Percentiles rank a stretch among this genome's conserved stretches.
These are phyloP conservation scores for Hyphopichia wangnamkhiaoensis DNA, from an alignment of 1,139 yeast genomes.

Conservation along the genomic window DNA sequence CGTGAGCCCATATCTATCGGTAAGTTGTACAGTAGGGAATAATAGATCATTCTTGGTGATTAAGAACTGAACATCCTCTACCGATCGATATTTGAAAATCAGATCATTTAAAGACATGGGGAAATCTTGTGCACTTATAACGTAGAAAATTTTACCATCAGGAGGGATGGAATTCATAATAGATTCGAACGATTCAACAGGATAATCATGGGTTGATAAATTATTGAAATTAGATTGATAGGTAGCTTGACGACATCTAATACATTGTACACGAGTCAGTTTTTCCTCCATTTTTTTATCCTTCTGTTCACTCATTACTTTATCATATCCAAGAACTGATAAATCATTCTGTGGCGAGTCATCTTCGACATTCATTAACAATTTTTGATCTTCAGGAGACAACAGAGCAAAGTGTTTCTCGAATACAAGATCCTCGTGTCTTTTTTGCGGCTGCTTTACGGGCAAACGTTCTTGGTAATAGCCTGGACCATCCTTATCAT, in stretches of 20 bases:
- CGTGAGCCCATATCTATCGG: conserved; percentile 38
- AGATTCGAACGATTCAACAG: conserved; percentile 32
- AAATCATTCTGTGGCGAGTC: not conserved
- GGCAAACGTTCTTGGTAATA: conserved; percentile 27
- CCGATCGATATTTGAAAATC: conserved; percentile 35
- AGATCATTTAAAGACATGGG: conserved; percentile 57
- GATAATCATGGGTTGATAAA: conserved; percentile 31
- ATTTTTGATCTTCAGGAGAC: conserved; percentile 25
- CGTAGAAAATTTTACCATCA: conserved; percentile 54
- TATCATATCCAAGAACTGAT: not conserved
- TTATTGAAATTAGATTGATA: conserved; percentile 36
- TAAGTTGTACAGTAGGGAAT: conserved; percentile 31
- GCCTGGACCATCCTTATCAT: conserved; percentile 38
- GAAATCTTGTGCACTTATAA: conserved; percentile 67
- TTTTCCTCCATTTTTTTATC: conserved; percentile 9
- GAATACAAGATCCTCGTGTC: conserved; percentile 25
- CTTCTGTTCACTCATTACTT: not conserved
- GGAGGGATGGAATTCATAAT: conserved; percentile 48
- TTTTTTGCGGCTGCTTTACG: conserved; percentile 6
- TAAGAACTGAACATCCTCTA: conserved; percentile 46
- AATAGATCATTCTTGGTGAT: conserved; percentile 62
- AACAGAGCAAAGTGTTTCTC: conserved; percentile 18
- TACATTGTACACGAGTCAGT: conserved; percentile 33
- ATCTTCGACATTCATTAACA: conserved; percentile 28
- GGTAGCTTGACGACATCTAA: conserved; percentile 56